Conservation (phyloP, 208 protist species). For the Endotrypanum monterogeii region DNA sequence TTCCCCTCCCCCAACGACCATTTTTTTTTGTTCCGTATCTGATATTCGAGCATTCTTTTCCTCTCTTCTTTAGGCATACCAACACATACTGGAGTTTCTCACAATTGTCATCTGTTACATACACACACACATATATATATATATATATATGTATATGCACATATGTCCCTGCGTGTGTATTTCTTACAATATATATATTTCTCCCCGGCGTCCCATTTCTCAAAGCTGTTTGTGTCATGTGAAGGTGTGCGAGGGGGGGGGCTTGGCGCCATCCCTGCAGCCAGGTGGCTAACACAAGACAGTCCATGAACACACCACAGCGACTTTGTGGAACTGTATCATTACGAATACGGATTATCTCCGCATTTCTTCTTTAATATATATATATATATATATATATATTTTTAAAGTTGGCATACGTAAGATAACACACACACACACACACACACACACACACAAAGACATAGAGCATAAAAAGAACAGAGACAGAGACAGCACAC, state of each 20-base stretch:
- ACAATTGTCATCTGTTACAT: neutral
- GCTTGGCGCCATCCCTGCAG: neutral
- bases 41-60: neutral
- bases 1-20: neutral
- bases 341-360: no score
- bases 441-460: neutral
- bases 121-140: neutral
- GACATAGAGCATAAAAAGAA: no score
- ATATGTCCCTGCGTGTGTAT: neutral
- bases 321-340: no score
- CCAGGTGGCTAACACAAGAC: conserved; percentile 1
- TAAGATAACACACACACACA: neutral
- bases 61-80: neutral
- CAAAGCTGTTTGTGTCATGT: no score
- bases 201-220: no score
- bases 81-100: no score
- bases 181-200: no score
- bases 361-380: no score
- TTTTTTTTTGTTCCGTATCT: neutral
- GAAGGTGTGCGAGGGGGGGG: neutral
- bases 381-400: no score
- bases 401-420: no score
- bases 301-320: neutral
- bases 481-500: neutral
- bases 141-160: neutral